A percentile compares a stretch with the other conserved stretches of the same genome.
Conservation (phyloP, 129 eudicot species). For the Arctium lappa region DNA sequence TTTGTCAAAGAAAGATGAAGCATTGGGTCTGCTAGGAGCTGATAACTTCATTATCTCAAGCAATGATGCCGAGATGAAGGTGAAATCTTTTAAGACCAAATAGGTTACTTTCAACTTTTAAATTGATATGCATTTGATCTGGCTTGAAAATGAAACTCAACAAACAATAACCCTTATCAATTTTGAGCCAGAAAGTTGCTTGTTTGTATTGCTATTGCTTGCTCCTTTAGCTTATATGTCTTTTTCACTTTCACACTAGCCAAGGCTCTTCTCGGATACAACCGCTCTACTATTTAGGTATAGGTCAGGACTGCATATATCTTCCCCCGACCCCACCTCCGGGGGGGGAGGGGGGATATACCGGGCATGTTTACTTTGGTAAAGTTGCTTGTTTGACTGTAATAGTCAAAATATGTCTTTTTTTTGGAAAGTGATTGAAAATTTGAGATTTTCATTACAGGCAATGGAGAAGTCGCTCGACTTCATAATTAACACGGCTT, state of each 20-base stretch:
- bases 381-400: background rate
- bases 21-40: constrained; percentile 65
- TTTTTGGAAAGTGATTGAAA: background rate
- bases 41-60: constrained; percentile 69
- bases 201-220: background rate
- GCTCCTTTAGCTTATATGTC: background rate
- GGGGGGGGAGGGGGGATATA: background rate
- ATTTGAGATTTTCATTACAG: constrained; percentile 24
- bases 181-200: background rate
- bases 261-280: background rate
- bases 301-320: background rate
- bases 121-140: background rate
- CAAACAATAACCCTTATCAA: background rate
- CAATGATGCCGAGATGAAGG: constrained; percentile 74
- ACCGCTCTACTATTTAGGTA: background rate
- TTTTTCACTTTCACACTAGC: background rate
- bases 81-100: background rate
- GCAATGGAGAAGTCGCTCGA: constrained; percentile 58
- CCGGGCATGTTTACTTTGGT: background rate
- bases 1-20: constrained; percentile 77
- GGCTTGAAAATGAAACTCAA: background rate
- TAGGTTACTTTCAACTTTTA: background rate
- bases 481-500: constrained; percentile 78
- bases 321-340: background rate
- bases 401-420: background rate